Conservation (phyloP, 2,329 filamentous ascomycete genomes). For the Monosporascus sp. region DNA sequence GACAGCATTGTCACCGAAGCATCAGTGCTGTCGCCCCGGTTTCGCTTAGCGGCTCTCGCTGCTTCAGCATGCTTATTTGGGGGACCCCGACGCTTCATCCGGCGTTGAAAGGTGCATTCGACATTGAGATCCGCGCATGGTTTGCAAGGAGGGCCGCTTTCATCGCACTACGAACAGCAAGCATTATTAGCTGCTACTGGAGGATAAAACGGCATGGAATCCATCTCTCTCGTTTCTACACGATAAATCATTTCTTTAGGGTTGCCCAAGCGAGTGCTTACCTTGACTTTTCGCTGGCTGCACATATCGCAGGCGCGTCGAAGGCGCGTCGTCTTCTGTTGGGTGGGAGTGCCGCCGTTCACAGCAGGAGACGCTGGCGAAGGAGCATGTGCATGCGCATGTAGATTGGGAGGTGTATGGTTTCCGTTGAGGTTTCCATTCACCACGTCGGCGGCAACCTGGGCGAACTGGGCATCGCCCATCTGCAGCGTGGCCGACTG, state of each 20-base stretch:
- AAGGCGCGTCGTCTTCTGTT: conserved; percentile 47
- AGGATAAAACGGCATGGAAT: too few species aligned
- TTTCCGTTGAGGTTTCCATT: not conserved
- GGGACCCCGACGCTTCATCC: conserved; percentile 53
- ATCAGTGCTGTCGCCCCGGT: conserved; percentile 34
- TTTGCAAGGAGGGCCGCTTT: conserved; percentile 49
- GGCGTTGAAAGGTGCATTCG: conserved; percentile 51
- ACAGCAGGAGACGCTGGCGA: not conserved
- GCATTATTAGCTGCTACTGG: not conserved
- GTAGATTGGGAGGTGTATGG: not conserved
- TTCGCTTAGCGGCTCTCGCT: conserved; percentile 48
- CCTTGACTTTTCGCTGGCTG: conserved; percentile 56
- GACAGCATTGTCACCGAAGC: conserved; percentile 45
- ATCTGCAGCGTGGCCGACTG: conserved; percentile 27
- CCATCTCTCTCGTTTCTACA: too few species aligned
- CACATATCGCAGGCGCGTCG: conserved; percentile 57
- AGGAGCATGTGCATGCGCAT: not conserved
- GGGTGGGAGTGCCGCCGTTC: conserved; percentile 1
- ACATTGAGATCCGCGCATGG: conserved; percentile 52
- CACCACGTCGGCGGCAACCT: conserved; percentile 2
- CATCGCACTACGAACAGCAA: conserved; percentile 39
- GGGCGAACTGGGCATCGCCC: conserved; percentile 16
- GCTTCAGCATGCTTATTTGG: conserved; percentile 55
- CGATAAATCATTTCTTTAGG: too few species aligned
- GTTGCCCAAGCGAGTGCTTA: conserved; percentile 5